Conservation (phyloP, 345 rosid genomes). For the Citrus maxima region DNA sequence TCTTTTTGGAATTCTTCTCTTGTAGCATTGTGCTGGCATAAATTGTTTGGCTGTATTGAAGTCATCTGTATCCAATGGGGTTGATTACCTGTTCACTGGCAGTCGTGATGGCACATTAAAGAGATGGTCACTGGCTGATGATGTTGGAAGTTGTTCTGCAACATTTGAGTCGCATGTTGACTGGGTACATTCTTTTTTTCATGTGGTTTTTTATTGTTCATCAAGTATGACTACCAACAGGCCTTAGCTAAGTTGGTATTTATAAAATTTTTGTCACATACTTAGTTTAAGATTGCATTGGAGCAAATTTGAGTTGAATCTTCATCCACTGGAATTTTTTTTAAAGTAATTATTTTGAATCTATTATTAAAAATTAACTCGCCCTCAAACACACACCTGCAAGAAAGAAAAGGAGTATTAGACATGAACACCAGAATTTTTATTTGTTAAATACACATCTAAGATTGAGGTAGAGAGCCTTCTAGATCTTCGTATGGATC, state of each 20-base stretch:
- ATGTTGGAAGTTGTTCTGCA: conserved; percentile 73
- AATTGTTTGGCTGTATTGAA: conserved; percentile 79
- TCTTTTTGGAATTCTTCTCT: conserved; percentile 20
- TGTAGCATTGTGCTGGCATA: conserved; percentile 97
- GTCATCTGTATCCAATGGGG: conserved; percentile 49
- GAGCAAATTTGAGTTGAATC: background rate
- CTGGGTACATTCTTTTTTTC: conserved; percentile 59
- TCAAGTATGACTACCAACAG: background rate
- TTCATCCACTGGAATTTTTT: background rate
- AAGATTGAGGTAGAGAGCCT: conserved; percentile 6
- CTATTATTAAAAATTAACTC: background rate
- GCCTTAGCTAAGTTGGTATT: background rate
- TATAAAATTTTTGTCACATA: background rate
- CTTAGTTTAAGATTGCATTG: background rate
- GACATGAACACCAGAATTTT: background rate
- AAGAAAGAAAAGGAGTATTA: background rate
- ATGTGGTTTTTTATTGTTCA: conserved; percentile 9
- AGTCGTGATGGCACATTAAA: conserved; percentile 99
- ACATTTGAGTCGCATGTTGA: conserved; percentile 99
- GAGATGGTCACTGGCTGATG: conserved; percentile 83
- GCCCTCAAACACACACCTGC: background rate
- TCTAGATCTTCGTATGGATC: background rate
- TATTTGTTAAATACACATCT: conserved; percentile 1
- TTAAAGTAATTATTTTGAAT: background rate
- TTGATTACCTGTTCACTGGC: conserved; percentile 78